phyloP scores from a whole-genome alignment of 208 protist genomes.

The Crithidia sp. region DNA sequence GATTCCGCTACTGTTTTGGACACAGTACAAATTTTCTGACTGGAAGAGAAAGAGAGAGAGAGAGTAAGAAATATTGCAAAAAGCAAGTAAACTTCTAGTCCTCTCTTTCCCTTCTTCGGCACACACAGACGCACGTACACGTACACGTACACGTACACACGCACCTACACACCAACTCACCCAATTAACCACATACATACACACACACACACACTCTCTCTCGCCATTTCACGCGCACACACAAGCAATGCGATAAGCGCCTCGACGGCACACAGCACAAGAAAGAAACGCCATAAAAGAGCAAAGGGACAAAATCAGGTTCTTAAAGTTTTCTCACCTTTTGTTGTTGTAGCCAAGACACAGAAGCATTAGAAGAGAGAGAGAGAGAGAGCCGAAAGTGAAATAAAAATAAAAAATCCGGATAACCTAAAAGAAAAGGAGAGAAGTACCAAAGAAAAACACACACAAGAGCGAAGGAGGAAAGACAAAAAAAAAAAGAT shows the following conservation, averaged over 20 bases:
- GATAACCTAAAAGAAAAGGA: not conserved
- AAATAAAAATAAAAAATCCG: slow-evolving; percentile 2
- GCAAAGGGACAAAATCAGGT: not conserved
- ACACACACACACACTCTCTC: too few species aligned
- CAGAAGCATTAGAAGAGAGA: not conserved
- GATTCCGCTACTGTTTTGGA: not conserved
- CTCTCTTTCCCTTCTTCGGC: not conserved
- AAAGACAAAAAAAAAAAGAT: not conserved
- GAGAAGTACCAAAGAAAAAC: not conserved
- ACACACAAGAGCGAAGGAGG: not conserved
- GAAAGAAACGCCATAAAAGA: not conserved
- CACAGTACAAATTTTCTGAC: too few species aligned
- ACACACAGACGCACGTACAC: not conserved
- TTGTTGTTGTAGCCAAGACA: not conserved
- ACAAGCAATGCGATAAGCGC: too few species aligned
- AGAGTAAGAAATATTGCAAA: too few species aligned
- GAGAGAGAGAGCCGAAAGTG: not conserved
- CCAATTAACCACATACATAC: too few species aligned
- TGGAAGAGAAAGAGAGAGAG: not conserved
- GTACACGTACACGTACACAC: not conserved
- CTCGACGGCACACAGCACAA: too few species aligned
- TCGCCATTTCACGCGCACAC: too few species aligned
- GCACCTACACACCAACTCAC: not conserved
- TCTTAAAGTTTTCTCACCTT: not conserved
- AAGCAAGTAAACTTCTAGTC: not conserved